Percentiles rank a stretch among this genome's conserved stretches.
phyloP scores from a whole-genome alignment of 2,329 filamentous ascomycete species.

The Clarireedia paspali region DNA sequence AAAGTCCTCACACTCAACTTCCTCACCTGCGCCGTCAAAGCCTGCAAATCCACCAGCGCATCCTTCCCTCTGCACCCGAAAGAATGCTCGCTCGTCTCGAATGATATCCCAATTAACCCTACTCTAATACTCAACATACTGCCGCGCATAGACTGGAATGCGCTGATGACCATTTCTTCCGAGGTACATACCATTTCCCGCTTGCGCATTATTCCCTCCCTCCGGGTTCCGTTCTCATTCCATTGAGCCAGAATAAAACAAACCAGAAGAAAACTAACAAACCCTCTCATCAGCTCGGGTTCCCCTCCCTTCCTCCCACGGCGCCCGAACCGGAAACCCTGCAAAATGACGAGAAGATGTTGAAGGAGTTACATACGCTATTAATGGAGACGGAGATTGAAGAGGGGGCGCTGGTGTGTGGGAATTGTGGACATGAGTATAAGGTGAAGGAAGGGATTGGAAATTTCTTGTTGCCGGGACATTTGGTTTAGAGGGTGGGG shows the following conservation, averaged over 20 bases:
- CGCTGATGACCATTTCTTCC: slow-evolving; percentile 63
- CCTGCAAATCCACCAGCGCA: slow-evolving; percentile 72
- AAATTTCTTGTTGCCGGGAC: slow-evolving; percentile 89
- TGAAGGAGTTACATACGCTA: slow-evolving; percentile 72
- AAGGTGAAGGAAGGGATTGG: slow-evolving; percentile 91
- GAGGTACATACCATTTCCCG: slow-evolving; percentile 50
- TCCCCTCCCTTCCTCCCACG: slow-evolving; percentile 61
- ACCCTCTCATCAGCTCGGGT: slow-evolving; percentile 56
- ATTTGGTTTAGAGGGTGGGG: slow-evolving; percentile 55
- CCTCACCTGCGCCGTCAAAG: slow-evolving; percentile 89
- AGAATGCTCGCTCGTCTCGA: slow-evolving; percentile 82
- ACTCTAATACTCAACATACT: slow-evolving; percentile 78
- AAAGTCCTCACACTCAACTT: slow-evolving; percentile 96
- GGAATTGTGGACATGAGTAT: slow-evolving; percentile 89
- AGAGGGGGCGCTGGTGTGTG: slow-evolving; percentile 85
- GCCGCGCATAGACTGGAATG: slow-evolving; percentile 81
- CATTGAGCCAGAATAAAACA: not conserved
- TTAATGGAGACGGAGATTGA: slow-evolving; percentile 84
- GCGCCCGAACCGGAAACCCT: slow-evolving; percentile 56
- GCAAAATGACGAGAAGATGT: slow-evolving; percentile 57
- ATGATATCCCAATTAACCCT: slow-evolving; percentile 74
- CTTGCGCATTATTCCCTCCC: not conserved
- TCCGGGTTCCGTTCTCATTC: not conserved
- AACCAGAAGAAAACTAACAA: slow-evolving; percentile 8
- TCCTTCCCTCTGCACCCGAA: slow-evolving; percentile 90